Percentiles rank a stretch among this genome's conserved stretches.
Conservation (phyloP, 2,329 filamentous ascomycete species). For the Xylariomycetidae sp. region DNA sequence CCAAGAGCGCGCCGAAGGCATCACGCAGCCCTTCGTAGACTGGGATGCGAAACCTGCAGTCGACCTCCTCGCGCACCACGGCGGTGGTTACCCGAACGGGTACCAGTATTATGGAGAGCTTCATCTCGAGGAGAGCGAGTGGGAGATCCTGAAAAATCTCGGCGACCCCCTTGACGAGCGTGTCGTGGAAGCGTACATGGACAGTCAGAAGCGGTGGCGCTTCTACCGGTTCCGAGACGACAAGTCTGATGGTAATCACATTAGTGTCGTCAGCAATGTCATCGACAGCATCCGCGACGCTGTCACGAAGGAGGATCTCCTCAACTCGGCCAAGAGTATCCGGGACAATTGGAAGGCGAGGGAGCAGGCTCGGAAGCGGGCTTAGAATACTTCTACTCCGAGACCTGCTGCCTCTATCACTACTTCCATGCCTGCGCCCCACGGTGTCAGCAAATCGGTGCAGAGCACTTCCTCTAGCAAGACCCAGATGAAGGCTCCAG, state of each 20-base stretch:
- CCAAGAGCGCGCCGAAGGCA: conserved; percentile 61
- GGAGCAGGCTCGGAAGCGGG: conserved; percentile 22
- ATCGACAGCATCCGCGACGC: conserved; percentile 84
- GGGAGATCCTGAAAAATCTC: conserved; percentile 74
- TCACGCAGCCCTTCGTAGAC: conserved; percentile 62
- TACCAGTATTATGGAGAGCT: conserved; percentile 67
- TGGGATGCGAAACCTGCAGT: conserved; percentile 76
- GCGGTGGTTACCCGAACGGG: conserved; percentile 42
- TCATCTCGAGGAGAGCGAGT: conserved; percentile 69
- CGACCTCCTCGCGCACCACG: conserved; percentile 66
- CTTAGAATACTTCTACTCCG: conserved; percentile 2
- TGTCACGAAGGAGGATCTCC: conserved; percentile 77
- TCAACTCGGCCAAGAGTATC: conserved; percentile 65
- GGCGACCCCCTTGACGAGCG: conserved; percentile 75
- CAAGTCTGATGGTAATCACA: conserved; percentile 87
- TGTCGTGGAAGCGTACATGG: conserved; percentile 86
- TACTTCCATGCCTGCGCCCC: too few species aligned
- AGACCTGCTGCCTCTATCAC: too few species aligned
- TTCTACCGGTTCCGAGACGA: conserved; percentile 89
- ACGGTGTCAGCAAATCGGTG: too few species aligned
- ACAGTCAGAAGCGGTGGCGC: conserved; percentile 72
- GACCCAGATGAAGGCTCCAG: too few species aligned
- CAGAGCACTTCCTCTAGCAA: too few species aligned
- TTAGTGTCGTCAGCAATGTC: conserved; percentile 77
- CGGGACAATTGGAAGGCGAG: conserved; percentile 75